Percentiles rank a stretch among this genome's conserved stretches.
These are phyloP conservation scores for Aspergillus aculeatinus DNA, from an alignment of 2,329 filamentous ascomycete species.

Conservation along the genomic window DNA sequence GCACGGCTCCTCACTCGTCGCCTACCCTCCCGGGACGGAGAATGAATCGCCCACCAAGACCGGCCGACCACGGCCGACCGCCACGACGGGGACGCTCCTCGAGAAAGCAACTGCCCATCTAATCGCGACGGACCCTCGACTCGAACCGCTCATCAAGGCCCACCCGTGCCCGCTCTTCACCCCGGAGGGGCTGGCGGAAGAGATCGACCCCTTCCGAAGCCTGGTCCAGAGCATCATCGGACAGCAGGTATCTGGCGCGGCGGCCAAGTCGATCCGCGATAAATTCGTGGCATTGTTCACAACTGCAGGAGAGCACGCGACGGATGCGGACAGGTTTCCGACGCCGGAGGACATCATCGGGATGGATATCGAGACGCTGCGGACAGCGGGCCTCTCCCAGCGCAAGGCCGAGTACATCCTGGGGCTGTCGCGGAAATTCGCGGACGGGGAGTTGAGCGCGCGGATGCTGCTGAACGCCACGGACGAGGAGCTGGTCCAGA, in stretches of 20 bases:
- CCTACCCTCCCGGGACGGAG: slow-evolving; percentile 45
- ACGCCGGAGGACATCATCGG: slow-evolving; percentile 69
- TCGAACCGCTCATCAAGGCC: slow-evolving; percentile 69
- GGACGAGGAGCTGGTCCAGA: slow-evolving; percentile 82
- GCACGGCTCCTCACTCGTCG: slow-evolving; percentile 47
- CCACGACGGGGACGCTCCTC: slow-evolving; percentile 71
- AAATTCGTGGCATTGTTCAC: slow-evolving; percentile 77
- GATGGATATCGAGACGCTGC: slow-evolving; percentile 64
- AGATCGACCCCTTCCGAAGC: slow-evolving; percentile 82
- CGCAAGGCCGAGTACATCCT: slow-evolving; percentile 94
- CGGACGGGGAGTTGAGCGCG: slow-evolving; percentile 69
- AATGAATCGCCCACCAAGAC: slow-evolving; percentile 43
- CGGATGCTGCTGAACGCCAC: slow-evolving; percentile 72
- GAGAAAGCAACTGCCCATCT: slow-evolving; percentile 74
- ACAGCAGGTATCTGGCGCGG: slow-evolving; percentile 92
- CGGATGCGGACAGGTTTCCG: slow-evolving; percentile 59
- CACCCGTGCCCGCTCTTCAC: slow-evolving; percentile 79
- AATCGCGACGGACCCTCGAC: slow-evolving; percentile 67
- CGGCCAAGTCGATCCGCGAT: slow-evolving; percentile 81
- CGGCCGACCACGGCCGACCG: slow-evolving; percentile 44
- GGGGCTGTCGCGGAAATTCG: slow-evolving; percentile 81
- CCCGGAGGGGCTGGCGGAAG: slow-evolving; percentile 75
- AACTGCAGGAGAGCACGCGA: slow-evolving; percentile 28
- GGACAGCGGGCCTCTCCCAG: slow-evolving; percentile 84
- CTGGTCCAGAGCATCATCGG: slow-evolving; percentile 87